Evolutionary conservation across 176 grass and related monocot species (phyloP), one percentile per base, ranked within the genome.

Genomic region (Elaeis guineensis): DNA sequence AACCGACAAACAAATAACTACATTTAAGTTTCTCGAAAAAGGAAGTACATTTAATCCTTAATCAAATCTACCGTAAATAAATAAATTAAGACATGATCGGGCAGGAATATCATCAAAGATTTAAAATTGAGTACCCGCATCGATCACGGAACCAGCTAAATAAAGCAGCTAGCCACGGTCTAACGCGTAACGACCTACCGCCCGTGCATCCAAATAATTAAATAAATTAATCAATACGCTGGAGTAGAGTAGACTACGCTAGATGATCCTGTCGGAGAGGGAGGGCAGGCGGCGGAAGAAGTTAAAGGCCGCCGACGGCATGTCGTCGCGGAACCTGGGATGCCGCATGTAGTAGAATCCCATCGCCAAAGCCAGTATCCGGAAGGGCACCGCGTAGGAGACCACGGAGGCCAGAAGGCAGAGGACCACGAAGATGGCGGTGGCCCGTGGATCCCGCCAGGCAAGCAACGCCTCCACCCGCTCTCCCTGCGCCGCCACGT

Each of bases 251-350:
- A 35, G 8, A 35, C 6, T 2, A 9, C 8, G 5, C 69, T 95
- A 95, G 20, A 98, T 73, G 22, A 98, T 76, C 52, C 87, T 58
- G 60, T 98, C 93, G 52, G 93, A 86, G 21, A 83, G 51, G 14
- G 93, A 88, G 17, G 93, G 93, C 25, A 98, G 56, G 19, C 93
- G 84, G 30, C 87, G 82, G 81, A 98, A 98, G 69, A 98, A 98
- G 80, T 98, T 98, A 73, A 98, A 92, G 2, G 66, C 77, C 16
- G 82, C 69, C 19, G 93, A 86, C 1, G 93, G 93, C 88, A 98
- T 92, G 70, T 98, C 93, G 58, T 79, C 84, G 63, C 87, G 82
- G 82, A 98, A 98, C 70, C 82, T 84, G 12, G 93, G 88, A 65
- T 98, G 93, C 0, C 93, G 76, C 75, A 98, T 65, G 69, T 86